Evolutionary conservation across 768 basidiomycete species (phyloP), one percentile per base, ranked within the genome.

Genomic region (Psilocybe sp.): DNA sequence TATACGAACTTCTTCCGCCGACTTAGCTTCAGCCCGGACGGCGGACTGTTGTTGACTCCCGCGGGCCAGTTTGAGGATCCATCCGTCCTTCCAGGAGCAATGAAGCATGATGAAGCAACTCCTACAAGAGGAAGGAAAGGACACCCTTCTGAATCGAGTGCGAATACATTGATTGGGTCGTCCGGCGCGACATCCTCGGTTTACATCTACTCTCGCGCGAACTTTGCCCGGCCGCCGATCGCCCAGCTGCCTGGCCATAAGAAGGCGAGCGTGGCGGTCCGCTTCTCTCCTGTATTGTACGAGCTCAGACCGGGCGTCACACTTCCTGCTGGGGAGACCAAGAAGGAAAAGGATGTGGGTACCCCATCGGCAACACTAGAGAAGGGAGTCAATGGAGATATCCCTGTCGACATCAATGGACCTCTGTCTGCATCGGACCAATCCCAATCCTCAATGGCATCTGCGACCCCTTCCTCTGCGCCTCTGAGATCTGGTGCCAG

Each of bases 21-120:
- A 33, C 73, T 99, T 52, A 87, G 88, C 10, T 99, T 98, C 70
- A 93, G 92, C 47, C 92, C 96, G 1, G 97, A 99, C 64, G 97
- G 97, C 0, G 91, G 87, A 9, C 74, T 99, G 33, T 77, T 99
- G 40, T 73, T 98, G 56, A 98, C 97, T 0, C 97, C 97, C 0
- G 96, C 97, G 1, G 97, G 97, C 0, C 91, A 96, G 63, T 98
- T 97, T 60, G 95, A 98, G 64, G 96, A 98, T 65, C 89, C 92
- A 3, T 82, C 88, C 12, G 82, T 83, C 23, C 63, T 75, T 6
- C 55, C 47, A 40, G 56, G 42, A 38, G 54, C 47, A 44, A 60
- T 52, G 40, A 62, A 54, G 45, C 48, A 38, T 23, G 70, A 68
- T 36, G 66, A 61, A n/a, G 73, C 75, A 6, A 76, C 77, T 3